A percentile compares a stretch with the other conserved stretches of the same genome.
phyloP scores from a whole-genome alignment of 768 basidiomycete genomes.

The Rhodotorula toruloides region DNA sequence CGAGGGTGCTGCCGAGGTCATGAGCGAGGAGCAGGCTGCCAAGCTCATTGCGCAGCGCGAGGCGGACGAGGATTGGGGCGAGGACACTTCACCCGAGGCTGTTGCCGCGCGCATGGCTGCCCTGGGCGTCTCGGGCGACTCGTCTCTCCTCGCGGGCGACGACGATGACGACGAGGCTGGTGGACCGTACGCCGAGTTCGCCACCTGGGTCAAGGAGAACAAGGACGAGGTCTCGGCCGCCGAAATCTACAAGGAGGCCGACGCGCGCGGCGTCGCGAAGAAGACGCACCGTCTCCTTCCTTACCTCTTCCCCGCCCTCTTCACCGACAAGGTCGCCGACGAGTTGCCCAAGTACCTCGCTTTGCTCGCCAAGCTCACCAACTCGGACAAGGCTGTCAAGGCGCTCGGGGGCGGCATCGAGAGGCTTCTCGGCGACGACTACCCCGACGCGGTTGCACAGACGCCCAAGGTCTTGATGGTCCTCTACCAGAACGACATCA shows the following conservation, averaged over 20 bases:
- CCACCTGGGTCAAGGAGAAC: constrained; percentile 63
- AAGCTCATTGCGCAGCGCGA: constrained; percentile 56
- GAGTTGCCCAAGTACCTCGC: constrained; percentile 55
- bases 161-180: constrained; percentile 73
- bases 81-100: constrained; percentile 83
- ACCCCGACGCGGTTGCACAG: constrained; percentile 63
- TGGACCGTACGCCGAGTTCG: constrained; percentile 76
- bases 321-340: constrained; percentile 65
- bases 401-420: constrained; percentile 88
- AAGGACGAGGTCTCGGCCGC: constrained; percentile 53
- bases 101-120: constrained; percentile 70
- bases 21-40: constrained; percentile 30
- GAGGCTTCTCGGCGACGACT: constrained; percentile 66
- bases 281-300: constrained; percentile 79
- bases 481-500: constrained; percentile 82
- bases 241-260: constrained; percentile 77
- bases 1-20: constrained; percentile 72
- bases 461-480: constrained; percentile 65
- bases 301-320: constrained; percentile 76
- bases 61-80: constrained; percentile 76
- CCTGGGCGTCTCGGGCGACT: constrained; percentile 54
- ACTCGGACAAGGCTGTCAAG: constrained; percentile 93
- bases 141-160: constrained; percentile 58
- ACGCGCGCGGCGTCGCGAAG: constrained; percentile 85
- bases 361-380: constrained; percentile 77